A percentile compares a stretch with the other conserved stretches of the same genome.
phyloP scores from a whole-genome alignment of 148 eudicot species.

The Polygonum maritimum region DNA sequence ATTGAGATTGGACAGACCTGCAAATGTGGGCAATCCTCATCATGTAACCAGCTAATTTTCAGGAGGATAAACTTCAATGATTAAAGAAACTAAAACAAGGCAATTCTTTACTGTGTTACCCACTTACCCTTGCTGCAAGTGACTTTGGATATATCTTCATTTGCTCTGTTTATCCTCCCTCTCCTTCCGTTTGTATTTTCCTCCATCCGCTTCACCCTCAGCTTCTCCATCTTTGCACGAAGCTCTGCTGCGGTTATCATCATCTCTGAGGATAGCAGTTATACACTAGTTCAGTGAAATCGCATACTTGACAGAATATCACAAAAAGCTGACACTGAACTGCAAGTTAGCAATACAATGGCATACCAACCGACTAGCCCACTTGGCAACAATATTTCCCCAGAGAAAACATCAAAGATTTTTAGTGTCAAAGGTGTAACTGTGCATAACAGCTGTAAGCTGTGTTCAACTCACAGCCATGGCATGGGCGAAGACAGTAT shows the following conservation, averaged over 20 bases:
- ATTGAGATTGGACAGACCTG: constrained; percentile 5
- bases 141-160: background rate
- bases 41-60: background rate
- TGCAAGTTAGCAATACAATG: background rate
- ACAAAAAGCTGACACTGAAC: background rate
- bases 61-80: background rate
- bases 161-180: background rate
- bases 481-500: background rate
- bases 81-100: background rate
- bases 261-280: background rate
- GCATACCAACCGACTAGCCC: background rate
- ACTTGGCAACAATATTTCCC: background rate
- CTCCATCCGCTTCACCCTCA: constrained; percentile 1
- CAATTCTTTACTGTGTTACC: background rate
- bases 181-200: constrained; percentile 8
- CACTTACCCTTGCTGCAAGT: constrained; percentile 2
- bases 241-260: constrained; percentile 2
- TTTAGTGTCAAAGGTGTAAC: background rate
- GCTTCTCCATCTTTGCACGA: constrained; percentile 3
- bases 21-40: background rate
- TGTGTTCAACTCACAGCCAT: background rate
- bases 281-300: background rate
- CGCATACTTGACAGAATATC: background rate
- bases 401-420: background rate
- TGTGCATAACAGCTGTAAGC: background rate